Conservation (phyloP, 148 eudicot genomes). For the Diospyros kaki region DNA sequence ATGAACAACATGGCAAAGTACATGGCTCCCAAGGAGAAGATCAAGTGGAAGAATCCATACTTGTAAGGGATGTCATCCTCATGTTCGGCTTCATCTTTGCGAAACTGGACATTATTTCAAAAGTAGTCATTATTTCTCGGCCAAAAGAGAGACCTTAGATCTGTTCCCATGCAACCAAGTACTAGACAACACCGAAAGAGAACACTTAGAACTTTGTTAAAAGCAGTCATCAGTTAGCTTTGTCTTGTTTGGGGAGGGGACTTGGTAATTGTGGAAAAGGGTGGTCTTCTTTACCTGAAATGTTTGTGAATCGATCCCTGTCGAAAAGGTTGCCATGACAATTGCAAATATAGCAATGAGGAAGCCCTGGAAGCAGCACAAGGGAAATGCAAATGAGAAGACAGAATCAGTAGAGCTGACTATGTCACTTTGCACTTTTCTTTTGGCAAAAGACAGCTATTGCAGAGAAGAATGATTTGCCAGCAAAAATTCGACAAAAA, state of each 20-base stretch:
- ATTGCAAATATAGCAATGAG: slow-evolving; percentile 78
- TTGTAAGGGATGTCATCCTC: slow-evolving; percentile 82
- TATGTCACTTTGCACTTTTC: neutral
- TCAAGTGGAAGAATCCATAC: slow-evolving; percentile 88
- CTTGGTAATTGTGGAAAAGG: neutral
- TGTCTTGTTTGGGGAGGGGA: neutral
- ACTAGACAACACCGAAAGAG: no score
- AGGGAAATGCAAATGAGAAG: neutral
- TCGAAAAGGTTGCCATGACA: slow-evolving; percentile 94
- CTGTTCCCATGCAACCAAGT: neutral
- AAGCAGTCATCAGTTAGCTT: neutral
- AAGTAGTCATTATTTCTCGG: neutral
- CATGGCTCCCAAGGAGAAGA: slow-evolving; percentile 93
- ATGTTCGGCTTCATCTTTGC: slow-evolving; percentile 48
- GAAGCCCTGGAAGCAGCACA: slow-evolving; percentile 54
- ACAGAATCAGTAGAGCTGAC: no score
- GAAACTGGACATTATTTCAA: slow-evolving; percentile 41
- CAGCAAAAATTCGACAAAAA: no score
- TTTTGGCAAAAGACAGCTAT: neutral
- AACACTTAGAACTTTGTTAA: no score
- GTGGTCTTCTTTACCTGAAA: slow-evolving; percentile 66
- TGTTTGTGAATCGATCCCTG: slow-evolving; percentile 88
- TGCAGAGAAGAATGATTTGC: neutral
- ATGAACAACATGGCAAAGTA: slow-evolving; percentile 94
- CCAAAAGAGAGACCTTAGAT: neutral